A percentile compares a stretch with the other conserved stretches of the same genome.
These are phyloP conservation scores for Tylopilus balloui DNA, from an alignment of 768 basidiomycete species.

Conservation along the genomic window DNA sequence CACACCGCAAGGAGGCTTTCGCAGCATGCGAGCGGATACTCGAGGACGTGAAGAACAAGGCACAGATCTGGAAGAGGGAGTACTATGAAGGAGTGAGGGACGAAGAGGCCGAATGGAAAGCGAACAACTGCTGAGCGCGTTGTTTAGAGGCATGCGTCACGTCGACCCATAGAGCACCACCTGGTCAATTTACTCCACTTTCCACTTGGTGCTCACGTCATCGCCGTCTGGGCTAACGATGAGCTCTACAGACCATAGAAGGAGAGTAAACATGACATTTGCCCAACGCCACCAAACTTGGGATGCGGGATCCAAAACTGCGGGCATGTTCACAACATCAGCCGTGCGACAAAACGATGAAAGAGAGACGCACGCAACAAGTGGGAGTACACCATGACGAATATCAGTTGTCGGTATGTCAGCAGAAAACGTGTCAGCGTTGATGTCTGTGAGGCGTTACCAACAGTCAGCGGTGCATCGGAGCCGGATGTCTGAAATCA, in stretches of 20 bases:
- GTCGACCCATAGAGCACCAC: conserved; percentile 8
- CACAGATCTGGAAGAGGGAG: conserved; percentile 90
- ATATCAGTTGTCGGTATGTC: conserved; percentile 80
- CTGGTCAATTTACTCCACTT: conserved; percentile 48
- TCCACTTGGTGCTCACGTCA: conserved; percentile 65
- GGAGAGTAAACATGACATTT: conserved; percentile 81
- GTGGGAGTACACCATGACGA: conserved; percentile 85
- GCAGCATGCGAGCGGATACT: conserved; percentile 74
- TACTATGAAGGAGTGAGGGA: conserved; percentile 71
- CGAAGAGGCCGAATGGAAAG: conserved; percentile 65
- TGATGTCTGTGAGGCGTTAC: conserved; percentile 52
- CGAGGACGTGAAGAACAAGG: conserved; percentile 80
- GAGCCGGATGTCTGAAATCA: conserved; percentile 3
- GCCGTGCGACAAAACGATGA: neutral
- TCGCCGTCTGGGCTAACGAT: conserved; percentile 77
- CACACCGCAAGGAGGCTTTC: conserved; percentile 81
- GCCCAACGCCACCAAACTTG: conserved; percentile 94
- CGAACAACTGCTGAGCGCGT: conserved; percentile 37
- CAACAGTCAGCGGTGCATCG: conserved; percentile 9
- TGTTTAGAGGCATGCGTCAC: conserved; percentile 3
- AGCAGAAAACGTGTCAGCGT: conserved; percentile 68
- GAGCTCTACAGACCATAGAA: conserved; percentile 80
- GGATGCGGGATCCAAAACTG: conserved; percentile 84
- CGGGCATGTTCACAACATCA: conserved; percentile 1
- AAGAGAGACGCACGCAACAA: conserved; percentile 57